Evolutionary conservation across 2,329 filamentous ascomycete species (phyloP).

Genomic region (Penicillium decumbens): DNA sequence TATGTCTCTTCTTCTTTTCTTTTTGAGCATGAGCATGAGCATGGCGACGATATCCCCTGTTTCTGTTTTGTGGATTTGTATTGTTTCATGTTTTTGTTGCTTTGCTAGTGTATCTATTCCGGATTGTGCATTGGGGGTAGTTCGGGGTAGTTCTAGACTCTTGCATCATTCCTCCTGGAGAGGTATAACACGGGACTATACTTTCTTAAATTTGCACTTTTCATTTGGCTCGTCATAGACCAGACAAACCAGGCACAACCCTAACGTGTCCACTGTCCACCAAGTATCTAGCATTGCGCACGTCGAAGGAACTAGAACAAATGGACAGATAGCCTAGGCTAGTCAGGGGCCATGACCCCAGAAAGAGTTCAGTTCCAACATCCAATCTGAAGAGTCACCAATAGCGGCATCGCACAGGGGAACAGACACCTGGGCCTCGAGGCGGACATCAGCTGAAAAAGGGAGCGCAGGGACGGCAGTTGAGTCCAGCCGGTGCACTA

Average conservation of each 20-base stretch:
- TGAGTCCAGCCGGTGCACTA: not conserved
- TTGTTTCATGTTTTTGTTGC: not conserved
- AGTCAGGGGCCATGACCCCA: not conserved
- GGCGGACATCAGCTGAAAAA: slow-evolving; percentile 24
- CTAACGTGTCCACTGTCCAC: not conserved
- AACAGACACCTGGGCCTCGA: slow-evolving; percentile 20
- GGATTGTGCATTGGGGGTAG: not conserved
- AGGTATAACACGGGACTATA: not conserved
- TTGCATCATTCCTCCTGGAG: not conserved
- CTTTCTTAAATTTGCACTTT: not conserved
- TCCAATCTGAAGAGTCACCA: not conserved
- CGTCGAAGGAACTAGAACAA: not conserved
- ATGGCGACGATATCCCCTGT: slow-evolving; percentile 21
- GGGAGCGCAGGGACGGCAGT: slow-evolving; percentile 2
- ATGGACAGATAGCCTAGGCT: not conserved
- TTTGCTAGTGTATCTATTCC: not conserved
- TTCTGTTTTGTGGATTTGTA: slow-evolving; percentile 7
- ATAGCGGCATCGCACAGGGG: not conserved
- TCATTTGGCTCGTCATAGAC: not conserved
- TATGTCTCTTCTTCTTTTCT: not conserved
- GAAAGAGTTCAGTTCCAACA: not conserved
- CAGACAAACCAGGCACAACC: not conserved
- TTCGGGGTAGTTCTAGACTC: not conserved
- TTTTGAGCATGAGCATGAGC: slow-evolving; percentile 16
- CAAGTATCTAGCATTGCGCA: not conserved